Evolutionary conservation across 2,329 filamentous ascomycete species (phyloP), one percentile per base, ranked within the genome.

Genomic region (Geosmithia morbida): DNA sequence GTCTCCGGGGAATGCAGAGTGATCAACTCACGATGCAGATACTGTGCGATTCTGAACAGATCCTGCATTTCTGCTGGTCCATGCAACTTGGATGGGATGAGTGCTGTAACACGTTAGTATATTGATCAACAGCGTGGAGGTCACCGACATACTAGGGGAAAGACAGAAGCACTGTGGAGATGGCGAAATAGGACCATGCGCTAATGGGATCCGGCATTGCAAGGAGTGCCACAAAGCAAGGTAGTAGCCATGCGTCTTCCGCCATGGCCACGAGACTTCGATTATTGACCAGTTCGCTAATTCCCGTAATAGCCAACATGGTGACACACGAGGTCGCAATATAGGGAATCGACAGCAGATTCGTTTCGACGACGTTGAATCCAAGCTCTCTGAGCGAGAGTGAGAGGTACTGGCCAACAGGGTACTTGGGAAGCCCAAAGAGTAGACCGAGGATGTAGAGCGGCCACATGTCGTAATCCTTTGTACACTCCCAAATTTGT

Each of bases 51-150:
- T 79, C 43, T 75, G 67, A 2, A 79, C 76, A 13, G 70, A 70
- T 44, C 75, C 74, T 0, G 74, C 69, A 53, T 80, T 80, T 45
- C 75, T 65, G 29, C 71, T 75, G 2, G 69, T 75, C 63, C 74
- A 74, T 0, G 73, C 75, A 3, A 77, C 75, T 37, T 78, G 65
- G n/a, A 79, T 72, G 0, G 76, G 74, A 54, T 80, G 72, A 6
- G 40, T 41, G 40, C 37, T 40, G 17, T 14, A 16, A 14, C 4
- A 16, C 3, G 37, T 40, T 22, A 43, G 20, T 16, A 17, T 33
- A 29, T 29, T 26, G 22, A 26, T 26, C 22, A 8, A 26, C 4
- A 26, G 8, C 22, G 22, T 26, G 22, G 4, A 26, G 18, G 13
- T 17, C 22, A 8, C 4, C 1, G 44, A 71, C 59, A 75, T 43